phyloP scores from a whole-genome alignment of 164 flowering plant species.

The Aristolochia contorta region DNA sequence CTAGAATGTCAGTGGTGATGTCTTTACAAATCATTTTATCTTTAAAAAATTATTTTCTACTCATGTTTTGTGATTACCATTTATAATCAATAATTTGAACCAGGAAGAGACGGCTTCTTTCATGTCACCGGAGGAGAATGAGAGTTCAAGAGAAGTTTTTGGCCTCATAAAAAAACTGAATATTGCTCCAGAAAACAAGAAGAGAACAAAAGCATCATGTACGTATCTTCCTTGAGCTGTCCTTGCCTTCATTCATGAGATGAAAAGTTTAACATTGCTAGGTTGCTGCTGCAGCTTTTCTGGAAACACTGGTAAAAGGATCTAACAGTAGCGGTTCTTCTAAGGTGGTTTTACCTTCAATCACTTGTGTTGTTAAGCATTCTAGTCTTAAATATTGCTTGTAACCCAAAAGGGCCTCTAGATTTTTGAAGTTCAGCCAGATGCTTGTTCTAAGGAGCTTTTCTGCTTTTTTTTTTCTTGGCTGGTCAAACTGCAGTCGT shows the following conservation, averaged over 20 bases:
- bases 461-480: neutral
- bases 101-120: slow-evolving; percentile 43
- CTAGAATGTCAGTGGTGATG: neutral
- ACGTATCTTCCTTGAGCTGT: slow-evolving; percentile 8
- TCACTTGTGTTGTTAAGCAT: neutral
- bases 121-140: slow-evolving; percentile 57
- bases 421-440: neutral
- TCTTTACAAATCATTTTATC: neutral
- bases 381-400: no score
- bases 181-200: slow-evolving; percentile 44
- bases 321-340: slow-evolving; percentile 36
- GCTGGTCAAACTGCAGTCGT: slow-evolving; percentile 39
- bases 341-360: slow-evolving; percentile 36
- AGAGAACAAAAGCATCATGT: slow-evolving; percentile 60
- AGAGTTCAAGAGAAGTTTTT: slow-evolving; percentile 67
- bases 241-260: neutral
- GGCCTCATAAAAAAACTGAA: slow-evolving; percentile 80
- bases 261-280: neutral
- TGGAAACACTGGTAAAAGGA: slow-evolving; percentile 33
- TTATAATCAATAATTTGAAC: slow-evolving; percentile 8
- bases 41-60: no score
- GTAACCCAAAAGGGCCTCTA: neutral
- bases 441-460: neutral
- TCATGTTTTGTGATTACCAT: neutral
- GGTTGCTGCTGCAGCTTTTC: slow-evolving; percentile 35